Conservation (phyloP, 148 eudicot species). For the Amaranthus cruentus region DNA sequence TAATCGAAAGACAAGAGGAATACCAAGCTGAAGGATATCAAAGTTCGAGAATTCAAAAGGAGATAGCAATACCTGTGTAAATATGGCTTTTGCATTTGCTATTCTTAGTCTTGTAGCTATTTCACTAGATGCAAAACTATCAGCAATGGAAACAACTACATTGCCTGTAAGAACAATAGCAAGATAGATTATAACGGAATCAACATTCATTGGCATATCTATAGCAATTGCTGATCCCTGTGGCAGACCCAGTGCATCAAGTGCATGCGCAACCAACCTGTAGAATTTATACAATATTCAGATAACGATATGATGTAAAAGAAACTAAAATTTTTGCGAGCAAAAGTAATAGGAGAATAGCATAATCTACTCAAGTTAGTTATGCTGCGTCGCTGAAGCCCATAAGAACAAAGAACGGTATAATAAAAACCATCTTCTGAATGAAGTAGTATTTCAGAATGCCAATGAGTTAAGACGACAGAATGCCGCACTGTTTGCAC, state of each 20-base stretch:
- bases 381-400: too few relatives aligned
- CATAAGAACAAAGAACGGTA: neutral
- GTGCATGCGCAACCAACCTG: slow-evolving; percentile 81
- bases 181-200: slow-evolving; percentile 81
- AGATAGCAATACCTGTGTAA: slow-evolving; percentile 66
- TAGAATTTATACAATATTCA: slow-evolving; percentile 14
- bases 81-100: slow-evolving; percentile 81
- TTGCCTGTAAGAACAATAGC: slow-evolving; percentile 91
- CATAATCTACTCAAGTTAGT: neutral
- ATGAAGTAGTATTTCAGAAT: neutral
- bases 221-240: slow-evolving; percentile 91
- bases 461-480: neutral
- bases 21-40: neutral
- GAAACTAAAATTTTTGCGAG: neutral
- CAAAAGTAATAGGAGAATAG: neutral
- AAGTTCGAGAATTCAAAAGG: neutral
- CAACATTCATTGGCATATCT: slow-evolving; percentile 96
- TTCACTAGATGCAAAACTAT: slow-evolving; percentile 90
- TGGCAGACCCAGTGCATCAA: slow-evolving; percentile 61
- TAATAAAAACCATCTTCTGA: neutral
- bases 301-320: neutral
- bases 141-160: slow-evolving; percentile 90
- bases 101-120: slow-evolving; percentile 72
- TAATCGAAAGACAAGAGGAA: neutral
- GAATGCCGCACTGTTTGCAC: neutral